A percentile compares a stretch with the other conserved stretches of the same genome.
Evolutionary conservation across 2,329 filamentous ascomycete genomes (phyloP).

Genomic region (Cytospora piceae): DNA sequence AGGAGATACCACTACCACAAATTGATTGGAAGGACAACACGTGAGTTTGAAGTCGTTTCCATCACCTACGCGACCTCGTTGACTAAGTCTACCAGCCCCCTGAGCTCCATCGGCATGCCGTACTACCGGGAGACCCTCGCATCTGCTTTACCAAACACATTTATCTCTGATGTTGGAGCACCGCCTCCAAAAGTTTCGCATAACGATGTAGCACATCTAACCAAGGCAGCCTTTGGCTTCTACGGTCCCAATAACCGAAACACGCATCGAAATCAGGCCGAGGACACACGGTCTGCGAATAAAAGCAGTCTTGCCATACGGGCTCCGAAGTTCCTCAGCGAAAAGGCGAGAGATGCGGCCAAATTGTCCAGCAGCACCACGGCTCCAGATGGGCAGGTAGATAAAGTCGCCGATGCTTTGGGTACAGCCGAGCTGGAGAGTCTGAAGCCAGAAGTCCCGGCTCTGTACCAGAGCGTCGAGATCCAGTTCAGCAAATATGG

Average conservation of each 20-base stretch:
- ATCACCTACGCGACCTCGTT: not conserved
- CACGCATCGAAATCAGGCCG: slow-evolving; percentile 77
- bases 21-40: slow-evolving; percentile 74
- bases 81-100: slow-evolving; percentile 56
- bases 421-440: slow-evolving; percentile 73
- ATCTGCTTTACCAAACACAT: slow-evolving; percentile 86
- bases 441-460: slow-evolving; percentile 78
- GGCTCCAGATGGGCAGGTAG: slow-evolving; percentile 47
- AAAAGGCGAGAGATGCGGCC: slow-evolving; percentile 76
- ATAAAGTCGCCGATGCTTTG: slow-evolving; percentile 67
- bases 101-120: slow-evolving; percentile 88
- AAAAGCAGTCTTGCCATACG: slow-evolving; percentile 66
- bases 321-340: slow-evolving; percentile 91
- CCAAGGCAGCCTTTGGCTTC: slow-evolving; percentile 73
- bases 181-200: slow-evolving; percentile 77
- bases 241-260: slow-evolving; percentile 79
- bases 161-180: slow-evolving; percentile 83
- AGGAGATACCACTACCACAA: slow-evolving; percentile 58
- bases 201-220: slow-evolving; percentile 69
- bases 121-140: slow-evolving; percentile 88
- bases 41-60: slow-evolving; percentile 47
- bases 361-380: slow-evolving; percentile 49
- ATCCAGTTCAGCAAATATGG: slow-evolving; percentile 99
- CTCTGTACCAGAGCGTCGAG: slow-evolving; percentile 90
- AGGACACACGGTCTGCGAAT: slow-evolving; percentile 70